Percentiles rank a stretch among this genome's conserved stretches.
These are phyloP conservation scores for Pyrenula aspistea DNA, from an alignment of 495 filamentous ascomycete species.

Conservation along the genomic window DNA sequence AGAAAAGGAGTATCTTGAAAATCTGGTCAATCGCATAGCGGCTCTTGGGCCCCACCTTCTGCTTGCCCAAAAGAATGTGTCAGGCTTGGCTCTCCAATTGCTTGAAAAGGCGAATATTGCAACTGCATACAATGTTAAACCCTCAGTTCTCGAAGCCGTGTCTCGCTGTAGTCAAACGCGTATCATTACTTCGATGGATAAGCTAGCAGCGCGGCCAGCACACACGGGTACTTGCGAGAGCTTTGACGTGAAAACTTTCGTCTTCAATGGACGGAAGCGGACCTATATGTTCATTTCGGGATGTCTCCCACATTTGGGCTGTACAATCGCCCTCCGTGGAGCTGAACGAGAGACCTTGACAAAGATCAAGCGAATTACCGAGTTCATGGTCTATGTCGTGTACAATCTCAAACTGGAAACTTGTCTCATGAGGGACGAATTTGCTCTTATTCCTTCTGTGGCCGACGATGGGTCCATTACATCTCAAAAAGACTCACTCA, in stretches of 20 bases:
- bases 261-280: conserved; percentile 71
- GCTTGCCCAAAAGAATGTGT: conserved; percentile 80
- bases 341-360: conserved; percentile 55
- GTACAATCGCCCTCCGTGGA: conserved; percentile 89
- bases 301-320: conserved; percentile 84
- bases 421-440: conserved; percentile 90
- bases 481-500: neutral
- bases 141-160: conserved; percentile 88
- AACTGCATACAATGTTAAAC: conserved; percentile 91
- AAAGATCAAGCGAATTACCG: conserved; percentile 85
- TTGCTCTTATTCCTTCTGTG: conserved; percentile 69
- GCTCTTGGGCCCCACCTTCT: conserved; percentile 74
- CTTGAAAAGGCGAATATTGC: conserved; percentile 80
- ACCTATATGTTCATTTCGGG: conserved; percentile 94
- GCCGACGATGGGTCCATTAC: conserved; percentile 21
- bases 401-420: conserved; percentile 97
- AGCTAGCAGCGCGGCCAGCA: conserved; percentile 71
- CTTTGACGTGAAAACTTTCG: conserved; percentile 92
- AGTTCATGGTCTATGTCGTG: conserved; percentile 98
- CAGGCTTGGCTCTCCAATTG: conserved; percentile 78
- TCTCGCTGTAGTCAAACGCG: conserved; percentile 81
- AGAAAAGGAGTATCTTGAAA: conserved; percentile 87
- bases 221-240: conserved; percentile 67
- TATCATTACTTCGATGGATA: conserved; percentile 91
- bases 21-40: conserved; percentile 85